These are phyloP conservation scores for Leccinum brunneo-olivaceum DNA, from an alignment of 1,284 basidiomycete species.

Conservation along the genomic window DNA sequence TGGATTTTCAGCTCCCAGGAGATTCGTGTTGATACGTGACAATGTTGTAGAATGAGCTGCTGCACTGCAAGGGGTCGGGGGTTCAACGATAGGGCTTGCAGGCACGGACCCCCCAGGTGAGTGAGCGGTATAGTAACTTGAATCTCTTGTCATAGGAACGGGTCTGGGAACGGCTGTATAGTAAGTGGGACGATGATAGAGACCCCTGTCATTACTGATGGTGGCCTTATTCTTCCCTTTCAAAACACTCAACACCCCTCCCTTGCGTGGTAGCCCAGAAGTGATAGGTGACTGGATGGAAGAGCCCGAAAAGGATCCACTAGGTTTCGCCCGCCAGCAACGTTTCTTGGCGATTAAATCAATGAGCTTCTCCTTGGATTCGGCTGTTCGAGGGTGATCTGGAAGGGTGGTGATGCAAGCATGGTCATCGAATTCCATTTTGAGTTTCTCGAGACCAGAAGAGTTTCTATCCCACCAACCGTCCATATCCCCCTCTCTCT, in stretches of 20 bases:
- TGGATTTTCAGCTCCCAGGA: neutral
- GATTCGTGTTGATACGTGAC: slow-evolving; percentile 2
- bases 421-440: slow-evolving; percentile 23
- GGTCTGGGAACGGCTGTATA: neutral
- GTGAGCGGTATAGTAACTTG: slow-evolving; percentile 12
- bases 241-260: neutral
- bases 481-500: slow-evolving; percentile 19
- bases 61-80: slow-evolving; percentile 9
- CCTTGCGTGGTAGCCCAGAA: neutral
- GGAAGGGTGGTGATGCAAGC: slow-evolving; percentile 22
- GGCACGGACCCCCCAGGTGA: slow-evolving; percentile 11
- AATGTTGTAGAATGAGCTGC: neutral
- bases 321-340: slow-evolving; percentile 7
- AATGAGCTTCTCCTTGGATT: slow-evolving; percentile 14
- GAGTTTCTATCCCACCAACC: slow-evolving; percentile 25
- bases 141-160: neutral
- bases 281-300: neutral
- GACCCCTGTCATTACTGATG: neutral
- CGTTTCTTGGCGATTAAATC: slow-evolving; percentile 10
- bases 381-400: slow-evolving; percentile 6
- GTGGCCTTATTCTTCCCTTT: neutral
- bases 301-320: slow-evolving; percentile 16
- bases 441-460: neutral
- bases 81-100: slow-evolving; percentile 10
- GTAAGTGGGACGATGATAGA: neutral